Base-by-base conservation (phyloP, 768 basidiomycete genomes). In the Leccinum rimulosum region DNA sequence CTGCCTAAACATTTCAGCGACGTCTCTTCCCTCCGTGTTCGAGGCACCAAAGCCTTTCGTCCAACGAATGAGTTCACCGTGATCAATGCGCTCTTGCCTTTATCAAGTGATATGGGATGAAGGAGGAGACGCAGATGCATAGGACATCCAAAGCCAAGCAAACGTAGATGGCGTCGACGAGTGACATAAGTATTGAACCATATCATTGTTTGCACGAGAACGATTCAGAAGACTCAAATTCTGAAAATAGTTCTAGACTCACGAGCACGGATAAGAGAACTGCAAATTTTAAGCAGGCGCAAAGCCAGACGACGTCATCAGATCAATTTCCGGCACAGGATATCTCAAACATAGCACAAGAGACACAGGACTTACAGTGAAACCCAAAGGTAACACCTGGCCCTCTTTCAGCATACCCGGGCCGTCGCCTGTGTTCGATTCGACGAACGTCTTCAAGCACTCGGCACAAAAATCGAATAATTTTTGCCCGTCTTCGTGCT, bases 401-500 rank as follows among this genome's bases (percentile, higher is more conserved):
- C 84, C 87, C 17, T 79, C 76, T 66, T 79, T 75, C 31, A 84
- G 62, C 53, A 76, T 64, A 40, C 85, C 75, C 3, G 76, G 74
- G 10, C 81, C 84, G 52, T 81, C 68, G 12, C 77, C 79, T 15
- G 86, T 75, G 54, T 92, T 91, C 17, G 87, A 86, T 30, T 88
- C 84, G 63, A 98, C 81, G 74, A 98, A 99, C 7, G 84, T 86
- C 73, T 91, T 89, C 59, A 98, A 75, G 70, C 91, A 97, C 70
- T 96, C 89, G 0, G 93, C 97, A 71, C 96, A 98, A 69, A 99
- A 99, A 76, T 99, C 97, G 65, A 99, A 98, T 54, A 99, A 77
- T 60, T 88, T 88, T 70, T 93, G 88, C 6, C 95, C 97, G n/a
- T 98, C 94, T 7, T 91, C 93, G 59, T 97, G 94, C 74, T 99